A percentile compares a stretch with the other conserved stretches of the same genome.
phyloP scores from a whole-genome alignment of 768 basidiomycete species.

The Suillus paluster region DNA sequence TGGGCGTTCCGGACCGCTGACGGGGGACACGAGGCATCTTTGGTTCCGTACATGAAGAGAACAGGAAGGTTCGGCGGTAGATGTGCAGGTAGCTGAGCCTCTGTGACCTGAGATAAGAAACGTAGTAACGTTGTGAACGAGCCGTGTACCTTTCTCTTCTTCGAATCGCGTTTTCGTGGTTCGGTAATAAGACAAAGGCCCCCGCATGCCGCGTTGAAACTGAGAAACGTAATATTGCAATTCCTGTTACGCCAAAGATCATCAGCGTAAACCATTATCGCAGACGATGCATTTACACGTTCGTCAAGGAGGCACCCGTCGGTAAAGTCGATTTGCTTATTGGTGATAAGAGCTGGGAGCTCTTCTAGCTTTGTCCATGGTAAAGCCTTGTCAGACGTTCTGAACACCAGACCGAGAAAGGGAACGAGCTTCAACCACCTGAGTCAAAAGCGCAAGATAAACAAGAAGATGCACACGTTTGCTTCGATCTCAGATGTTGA shows the following conservation, averaged over 20 bases:
- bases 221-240: constrained; percentile 53
- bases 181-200: constrained; percentile 80
- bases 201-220: constrained; percentile 58
- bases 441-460: neutral
- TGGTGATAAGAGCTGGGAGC: constrained; percentile 12
- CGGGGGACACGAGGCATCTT: constrained; percentile 53
- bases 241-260: constrained; percentile 46
- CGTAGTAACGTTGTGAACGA: neutral
- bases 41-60: constrained; percentile 62
- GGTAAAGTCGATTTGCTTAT: neutral
- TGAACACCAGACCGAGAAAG: constrained; percentile 23
- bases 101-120: constrained; percentile 29
- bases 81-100: constrained; percentile 46
- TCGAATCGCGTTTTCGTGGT: constrained; percentile 63
- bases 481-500: constrained; percentile 61
- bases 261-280: neutral
- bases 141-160: constrained; percentile 55
- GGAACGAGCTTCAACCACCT: constrained; percentile 23
- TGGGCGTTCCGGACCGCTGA: constrained; percentile 45
- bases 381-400: neutral
- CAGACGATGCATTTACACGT: constrained; percentile 14
- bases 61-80: constrained; percentile 57
- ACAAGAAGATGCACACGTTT: constrained; percentile 44
- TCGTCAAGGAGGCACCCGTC: constrained; percentile 23
- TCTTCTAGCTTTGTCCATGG: constrained; percentile 6